Base-by-base conservation (phyloP, 139 green algal genomes). In the Deuterostichococcus epilithicus region DNA sequence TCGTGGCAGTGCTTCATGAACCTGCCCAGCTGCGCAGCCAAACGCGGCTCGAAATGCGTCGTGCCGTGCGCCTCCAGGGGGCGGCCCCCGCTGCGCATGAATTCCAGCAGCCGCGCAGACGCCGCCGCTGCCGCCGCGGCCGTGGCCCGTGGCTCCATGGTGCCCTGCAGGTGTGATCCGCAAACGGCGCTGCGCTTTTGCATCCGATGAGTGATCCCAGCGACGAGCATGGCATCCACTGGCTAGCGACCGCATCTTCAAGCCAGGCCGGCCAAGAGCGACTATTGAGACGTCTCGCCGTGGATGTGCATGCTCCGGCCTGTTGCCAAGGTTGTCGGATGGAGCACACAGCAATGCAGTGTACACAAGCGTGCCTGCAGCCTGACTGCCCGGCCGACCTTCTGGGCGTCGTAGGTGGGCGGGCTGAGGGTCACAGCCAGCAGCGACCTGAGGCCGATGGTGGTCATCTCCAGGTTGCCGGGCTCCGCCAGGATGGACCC, bases 401-500 rank as follows among this genome's bases (percentile, higher is more conserved):
- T 63, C 3, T 13, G 18, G 5, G 18, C 3, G 52, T 63, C 18
- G 20, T n/a, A 63, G 52, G 52, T 63, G 3, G 52, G 73, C 4
- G 60, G 66, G 22, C 35, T 76, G 2, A 90, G 38, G 3, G 92
- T 68, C 28, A 93, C 73, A 28, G 76, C 70, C 10, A 91, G 82
- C 67, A 96, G 79, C 6, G 87, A 85, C 32, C 74, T 69, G 26
- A 94, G 68, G 18, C 84, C 91, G 10, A 90, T 78, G 76, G 91
- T 76, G 60, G 79, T 45, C 35, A 76, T 70, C 28, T 91, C 83
- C 83, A 88, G 90, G 28, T 88, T 85, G 5, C 78, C 58, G 26
- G 67, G 35, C 47, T 94, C 87, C 60, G 38, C 68, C 28, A 97
- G 83, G 79, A 97, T 83, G 65, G 97, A 89, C 59, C 91, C 36